Evolutionary conservation across 495 filamentous ascomycete species (phyloP).

Genomic region (Pseudevernia furfuracea): DNA sequence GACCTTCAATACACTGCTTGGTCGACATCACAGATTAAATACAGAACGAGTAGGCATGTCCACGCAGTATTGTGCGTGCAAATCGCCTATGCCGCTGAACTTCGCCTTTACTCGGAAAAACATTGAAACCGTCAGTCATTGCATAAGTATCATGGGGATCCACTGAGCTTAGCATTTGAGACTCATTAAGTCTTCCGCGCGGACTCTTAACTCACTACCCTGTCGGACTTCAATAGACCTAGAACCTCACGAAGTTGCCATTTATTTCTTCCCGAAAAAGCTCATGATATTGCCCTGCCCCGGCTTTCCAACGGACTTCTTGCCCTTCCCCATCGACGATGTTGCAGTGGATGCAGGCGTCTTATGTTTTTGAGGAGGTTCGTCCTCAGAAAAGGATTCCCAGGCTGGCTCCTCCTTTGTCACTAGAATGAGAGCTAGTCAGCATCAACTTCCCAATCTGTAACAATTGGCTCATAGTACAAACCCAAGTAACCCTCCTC

Average conservation of each 20-base stretch:
- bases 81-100: neutral
- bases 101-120: neutral
- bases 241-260: neutral
- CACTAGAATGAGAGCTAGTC: conserved; percentile 45
- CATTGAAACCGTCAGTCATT: neutral
- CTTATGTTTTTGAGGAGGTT: conserved; percentile 61
- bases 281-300: conserved; percentile 88
- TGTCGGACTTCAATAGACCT: neutral
- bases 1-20: neutral
- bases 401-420: conserved; percentile 81
- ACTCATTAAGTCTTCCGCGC: neutral
- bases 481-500: conserved; percentile 88
- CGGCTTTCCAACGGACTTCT: conserved; percentile 56
- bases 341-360: conserved; percentile 31
- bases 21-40: neutral
- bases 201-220: neutral
- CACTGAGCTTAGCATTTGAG: neutral
- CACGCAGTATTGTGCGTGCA: neutral
- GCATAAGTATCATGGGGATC: neutral
- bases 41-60: neutral
- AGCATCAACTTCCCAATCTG: conserved; percentile 5
- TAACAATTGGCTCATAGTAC: conserved; percentile 26
- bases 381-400: conserved; percentile 95
- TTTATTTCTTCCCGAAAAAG: conserved; percentile 82
- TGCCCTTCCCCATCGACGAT: conserved; percentile 25